Evolutionary conservation across 768 basidiomycete species (phyloP).

Genomic region (Panellus pusillus): DNA sequence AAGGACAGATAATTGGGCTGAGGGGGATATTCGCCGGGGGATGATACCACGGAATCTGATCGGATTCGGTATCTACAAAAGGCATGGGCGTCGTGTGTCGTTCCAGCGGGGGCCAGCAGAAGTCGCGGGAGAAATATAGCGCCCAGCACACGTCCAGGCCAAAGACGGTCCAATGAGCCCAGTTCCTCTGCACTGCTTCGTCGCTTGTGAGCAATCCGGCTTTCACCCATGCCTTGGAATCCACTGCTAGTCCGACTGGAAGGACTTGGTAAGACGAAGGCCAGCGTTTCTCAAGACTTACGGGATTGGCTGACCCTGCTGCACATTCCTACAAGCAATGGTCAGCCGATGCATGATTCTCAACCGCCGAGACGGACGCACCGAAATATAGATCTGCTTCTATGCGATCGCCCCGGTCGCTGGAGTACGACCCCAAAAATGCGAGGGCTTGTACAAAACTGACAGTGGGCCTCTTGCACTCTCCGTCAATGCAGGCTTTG

Average conservation of each 20-base stretch:
- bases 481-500: slow-evolving; percentile 20
- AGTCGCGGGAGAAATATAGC: slow-evolving; percentile 43
- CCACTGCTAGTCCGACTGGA: slow-evolving; percentile 39
- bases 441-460: slow-evolving; percentile 23
- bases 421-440: slow-evolving; percentile 21
- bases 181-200: slow-evolving; percentile 39
- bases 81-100: slow-evolving; percentile 29
- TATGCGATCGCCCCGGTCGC: slow-evolving; percentile 18
- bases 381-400: slow-evolving; percentile 22
- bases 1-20: slow-evolving; percentile 24
- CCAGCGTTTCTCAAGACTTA: neutral
- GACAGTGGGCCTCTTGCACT: slow-evolving; percentile 22
- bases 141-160: slow-evolving; percentile 43
- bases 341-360: neutral
- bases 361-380: slow-evolving; percentile 28
- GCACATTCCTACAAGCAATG: neutral
- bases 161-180: slow-evolving; percentile 41
- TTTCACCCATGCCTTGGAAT: slow-evolving; percentile 38
- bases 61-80: slow-evolving; percentile 33
- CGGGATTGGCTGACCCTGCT: neutral
- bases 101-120: slow-evolving; percentile 27
- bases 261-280: neutral
- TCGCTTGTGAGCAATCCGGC: slow-evolving; percentile 34
- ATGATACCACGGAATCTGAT: slow-evolving; percentile 32
- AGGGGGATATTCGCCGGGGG: slow-evolving; percentile 27